Percentiles rank a stretch among this genome's conserved stretches.
phyloP scores from a whole-genome alignment of 257 asterid species.

The Plectranthus barbatus region DNA sequence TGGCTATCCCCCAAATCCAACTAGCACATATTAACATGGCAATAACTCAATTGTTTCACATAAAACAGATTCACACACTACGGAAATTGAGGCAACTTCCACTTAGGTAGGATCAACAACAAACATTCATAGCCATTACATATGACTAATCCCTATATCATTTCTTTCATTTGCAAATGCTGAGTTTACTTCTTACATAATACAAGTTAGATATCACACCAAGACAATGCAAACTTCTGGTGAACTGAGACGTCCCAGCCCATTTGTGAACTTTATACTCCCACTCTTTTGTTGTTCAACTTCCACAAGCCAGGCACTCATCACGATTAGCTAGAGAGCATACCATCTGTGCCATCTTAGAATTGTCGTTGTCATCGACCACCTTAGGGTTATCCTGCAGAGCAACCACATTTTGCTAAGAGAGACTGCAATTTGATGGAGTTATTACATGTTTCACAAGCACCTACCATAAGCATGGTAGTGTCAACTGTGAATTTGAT shows the following conservation, averaged over 20 bases:
- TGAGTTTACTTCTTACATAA: not conserved
- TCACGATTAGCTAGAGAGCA: slow-evolving; percentile 80
- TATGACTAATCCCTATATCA: not conserved
- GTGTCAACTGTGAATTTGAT: slow-evolving; percentile 89
- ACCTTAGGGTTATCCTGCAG: slow-evolving; percentile 32
- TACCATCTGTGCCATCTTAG: slow-evolving; percentile 70
- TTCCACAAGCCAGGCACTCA: slow-evolving; percentile 86
- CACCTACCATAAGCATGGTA: slow-evolving; percentile 47
- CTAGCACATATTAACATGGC: too few relatives aligned
- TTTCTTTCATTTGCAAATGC: not conserved
- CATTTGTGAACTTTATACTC: too few relatives aligned
- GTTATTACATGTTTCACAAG: not conserved
- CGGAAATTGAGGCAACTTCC: slow-evolving; percentile 6
- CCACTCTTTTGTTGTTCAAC: slow-evolving; percentile 5
- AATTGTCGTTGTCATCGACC: slow-evolving; percentile 29
- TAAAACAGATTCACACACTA: not conserved
- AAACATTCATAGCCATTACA: not conserved
- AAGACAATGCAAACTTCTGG: not conserved
- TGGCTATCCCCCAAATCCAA: too few relatives aligned
- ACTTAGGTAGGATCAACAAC: not conserved
- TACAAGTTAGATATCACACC: not conserved
- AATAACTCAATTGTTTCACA: not conserved
- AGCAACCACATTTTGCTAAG: not conserved
- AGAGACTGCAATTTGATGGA: not conserved
- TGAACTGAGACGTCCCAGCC: not conserved